phyloP scores from a whole-genome alignment of 2,329 filamentous ascomycete genomes.

The Boeremia lycopersici region DNA sequence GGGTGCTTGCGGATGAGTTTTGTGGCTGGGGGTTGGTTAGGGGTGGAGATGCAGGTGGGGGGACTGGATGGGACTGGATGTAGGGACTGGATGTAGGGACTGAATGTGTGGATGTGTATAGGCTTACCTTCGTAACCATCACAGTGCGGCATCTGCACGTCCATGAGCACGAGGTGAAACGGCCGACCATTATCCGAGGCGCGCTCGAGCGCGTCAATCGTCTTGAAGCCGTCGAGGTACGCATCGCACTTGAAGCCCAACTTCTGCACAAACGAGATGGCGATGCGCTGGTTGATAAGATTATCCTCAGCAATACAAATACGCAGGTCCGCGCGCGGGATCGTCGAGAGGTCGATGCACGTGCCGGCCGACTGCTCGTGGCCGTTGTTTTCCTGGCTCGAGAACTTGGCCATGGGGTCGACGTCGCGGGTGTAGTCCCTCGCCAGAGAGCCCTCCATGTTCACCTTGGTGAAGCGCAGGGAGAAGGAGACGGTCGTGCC shows the following conservation, averaged over 20 bases:
- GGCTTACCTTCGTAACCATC: constrained; percentile 76
- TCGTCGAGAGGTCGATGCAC: constrained; percentile 62
- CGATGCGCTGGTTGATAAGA: constrained; percentile 91
- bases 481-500: constrained; percentile 80
- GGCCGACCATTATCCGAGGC: constrained; percentile 74
- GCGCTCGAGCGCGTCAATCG: constrained; percentile 80
- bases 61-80: too few species aligned
- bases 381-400: constrained; percentile 54
- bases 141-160: constrained; percentile 93
- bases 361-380: constrained; percentile 46
- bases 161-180: constrained; percentile 93
- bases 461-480: constrained; percentile 83
- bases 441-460: constrained; percentile 61
- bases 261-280: constrained; percentile 85
- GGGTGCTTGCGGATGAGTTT: constrained; percentile 78
- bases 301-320: constrained; percentile 97
- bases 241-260: constrained; percentile 87
- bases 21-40: constrained; percentile 63
- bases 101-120: too few species aligned
- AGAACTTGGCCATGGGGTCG: constrained; percentile 63
- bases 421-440: constrained; percentile 50
- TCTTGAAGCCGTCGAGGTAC: constrained; percentile 87
- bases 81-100: too few species aligned
- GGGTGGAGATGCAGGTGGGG: not conserved
- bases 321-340: constrained; percentile 78